Conservation (phyloP, 805 yeast genomes). For the Yamadazyma laniorum region DNA sequence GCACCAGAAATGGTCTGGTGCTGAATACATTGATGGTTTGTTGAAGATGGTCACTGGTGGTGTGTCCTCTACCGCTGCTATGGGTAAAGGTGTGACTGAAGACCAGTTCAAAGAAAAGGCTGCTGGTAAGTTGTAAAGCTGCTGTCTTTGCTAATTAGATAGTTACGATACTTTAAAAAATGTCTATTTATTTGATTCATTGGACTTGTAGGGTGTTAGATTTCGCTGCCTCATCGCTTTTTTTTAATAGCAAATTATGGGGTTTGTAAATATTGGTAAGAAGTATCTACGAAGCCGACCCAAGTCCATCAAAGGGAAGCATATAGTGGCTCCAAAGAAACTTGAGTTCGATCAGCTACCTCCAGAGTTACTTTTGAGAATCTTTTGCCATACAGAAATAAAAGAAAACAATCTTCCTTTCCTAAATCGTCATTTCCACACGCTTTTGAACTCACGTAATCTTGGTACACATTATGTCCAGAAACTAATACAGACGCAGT, state of each 20-base stretch:
- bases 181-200: not conserved
- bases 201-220: too few species aligned
- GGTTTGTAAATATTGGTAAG: slow-evolving; percentile 13
- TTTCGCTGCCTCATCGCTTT: too few species aligned
- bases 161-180: not conserved
- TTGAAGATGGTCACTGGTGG: slow-evolving; percentile 93
- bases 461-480: slow-evolving; percentile 8
- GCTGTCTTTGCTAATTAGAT: not conserved
- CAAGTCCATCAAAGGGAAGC: not conserved
- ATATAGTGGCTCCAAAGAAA: not conserved
- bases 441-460: slow-evolving; percentile 3
- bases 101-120: slow-evolving; percentile 72
- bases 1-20: slow-evolving; percentile 99
- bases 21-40: slow-evolving; percentile 89
- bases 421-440: slow-evolving; percentile 8
- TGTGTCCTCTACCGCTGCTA: slow-evolving; percentile 92
- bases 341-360: slow-evolving; percentile 7
- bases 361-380: slow-evolving; percentile 10
- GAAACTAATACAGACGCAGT: slow-evolving; percentile 9
- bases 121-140: slow-evolving; percentile 13
- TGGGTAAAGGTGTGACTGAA: slow-evolving; percentile 98
- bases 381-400: slow-evolving; percentile 6
- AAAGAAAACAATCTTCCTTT: slow-evolving; percentile 12
- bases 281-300: not conserved
- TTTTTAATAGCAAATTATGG: too few species aligned